Conservation (phyloP, 805 yeast species). For the Wickerhamiella parazyma region DNA sequence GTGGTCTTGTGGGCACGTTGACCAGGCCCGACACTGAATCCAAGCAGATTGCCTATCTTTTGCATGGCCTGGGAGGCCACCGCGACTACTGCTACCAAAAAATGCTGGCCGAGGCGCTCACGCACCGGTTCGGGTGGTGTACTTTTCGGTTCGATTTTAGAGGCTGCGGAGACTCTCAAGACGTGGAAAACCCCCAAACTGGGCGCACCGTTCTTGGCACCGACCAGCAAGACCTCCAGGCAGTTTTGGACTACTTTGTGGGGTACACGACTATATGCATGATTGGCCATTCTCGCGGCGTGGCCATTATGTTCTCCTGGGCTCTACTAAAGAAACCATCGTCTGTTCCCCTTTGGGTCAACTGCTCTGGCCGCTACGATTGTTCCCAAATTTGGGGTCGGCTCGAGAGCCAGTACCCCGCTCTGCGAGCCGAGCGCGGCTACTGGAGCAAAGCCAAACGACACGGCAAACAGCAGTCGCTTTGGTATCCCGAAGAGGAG, state of each 20-base stretch:
- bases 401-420: not conserved
- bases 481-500: slow-evolving; percentile 33
- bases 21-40: not conserved
- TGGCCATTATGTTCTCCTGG: slow-evolving; percentile 63
- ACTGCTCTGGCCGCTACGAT: slow-evolving; percentile 57
- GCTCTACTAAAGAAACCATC: slow-evolving; percentile 21
- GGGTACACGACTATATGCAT: slow-evolving; percentile 39
- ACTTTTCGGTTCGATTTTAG: slow-evolving; percentile 74
- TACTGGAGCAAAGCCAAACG: slow-evolving; percentile 30
- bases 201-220: slow-evolving; percentile 45
- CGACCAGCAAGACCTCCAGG: slow-evolving; percentile 57
- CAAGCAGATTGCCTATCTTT: slow-evolving; percentile 36
- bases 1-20: slow-evolving; percentile 3
- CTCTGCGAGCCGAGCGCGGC: slow-evolving; percentile 16
- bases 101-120: slow-evolving; percentile 44
- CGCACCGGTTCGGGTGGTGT: slow-evolving; percentile 45
- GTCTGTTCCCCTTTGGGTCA: slow-evolving; percentile 50
- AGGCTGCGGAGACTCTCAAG: slow-evolving; percentile 68
- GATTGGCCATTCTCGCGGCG: slow-evolving; percentile 72
- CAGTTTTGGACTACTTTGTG: slow-evolving; percentile 29
- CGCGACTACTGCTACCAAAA: slow-evolving; percentile 65
- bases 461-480: slow-evolving; percentile 33
- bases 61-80: slow-evolving; percentile 85
- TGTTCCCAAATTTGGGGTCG: slow-evolving; percentile 2
- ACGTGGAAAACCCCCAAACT: slow-evolving; percentile 24